Base-by-base conservation (phyloP, 2,329 filamentous ascomycete species). In the Tolypocladium inflatum region DNA sequence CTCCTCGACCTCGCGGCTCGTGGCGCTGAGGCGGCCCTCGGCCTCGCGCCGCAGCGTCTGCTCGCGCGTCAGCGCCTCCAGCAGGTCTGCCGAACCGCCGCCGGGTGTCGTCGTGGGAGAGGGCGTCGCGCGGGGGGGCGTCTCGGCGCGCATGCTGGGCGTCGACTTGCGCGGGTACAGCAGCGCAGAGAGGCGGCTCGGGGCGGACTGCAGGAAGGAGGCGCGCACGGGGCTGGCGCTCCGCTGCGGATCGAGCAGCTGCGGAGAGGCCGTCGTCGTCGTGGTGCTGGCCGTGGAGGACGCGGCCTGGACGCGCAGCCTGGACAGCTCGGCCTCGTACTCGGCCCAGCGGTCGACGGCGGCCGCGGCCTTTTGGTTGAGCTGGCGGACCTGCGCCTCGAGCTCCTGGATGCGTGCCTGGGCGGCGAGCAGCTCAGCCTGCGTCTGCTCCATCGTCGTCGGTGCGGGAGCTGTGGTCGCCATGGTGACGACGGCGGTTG, bases 301-400 rank as follows among this genome's bases (percentile, higher is more conserved):
- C 26, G 63, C 68, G 68, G 56, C 39, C 66, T 65, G 41, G 73
- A 7, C 17, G 26, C 83, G 83, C 57, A 91, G 77, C 51, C 73
- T 76, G 51, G 83, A 78, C 45, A 91, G 80, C 70, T 91, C 87
- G 71, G 91, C 88, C 73, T 93, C 89, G 78, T 91, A 91, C 75
- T 91, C 87, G 67, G 89, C 87, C 81, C 82, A 86, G 68, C 80
- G 81, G 71, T 85, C 81, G 61, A 84, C 80, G 69, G 78, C 78
- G 39, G 84, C 82, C 3, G 85, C 81, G 58, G 87, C 86, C 72
- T 89, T 90, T 64, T 88, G 79, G 70, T 85, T 90, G 59, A 92
- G 79, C 57, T 85, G 73, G 58, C 81, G 80, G 57, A 92, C 84
- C 67, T 91, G 88, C 41, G 81, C 79, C 71, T 91, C 84, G 51